Base-by-base conservation (phyloP, 352 stramenopile species). In the Globisporangium cederbergense region DNA sequence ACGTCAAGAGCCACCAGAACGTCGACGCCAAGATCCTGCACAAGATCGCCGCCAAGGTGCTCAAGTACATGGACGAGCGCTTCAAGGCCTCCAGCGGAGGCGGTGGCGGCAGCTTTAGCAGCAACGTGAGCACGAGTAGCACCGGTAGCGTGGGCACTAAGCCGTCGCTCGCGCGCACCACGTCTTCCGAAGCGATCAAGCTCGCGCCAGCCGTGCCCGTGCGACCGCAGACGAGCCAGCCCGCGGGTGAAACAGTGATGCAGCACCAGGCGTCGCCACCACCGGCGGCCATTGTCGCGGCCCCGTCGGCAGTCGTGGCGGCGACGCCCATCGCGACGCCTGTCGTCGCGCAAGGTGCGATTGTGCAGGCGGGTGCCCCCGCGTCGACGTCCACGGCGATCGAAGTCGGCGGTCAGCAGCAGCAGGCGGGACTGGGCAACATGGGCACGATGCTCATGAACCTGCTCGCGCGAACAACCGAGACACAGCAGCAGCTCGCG, bases 381-480 rank as follows among this genome's bases (percentile, higher is more conserved):
- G n/a, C 36, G 14, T 79, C 82, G 30, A 34, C 30, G 9, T 89
- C 78, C 38, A 88, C 78, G 10, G 82, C 83, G 8, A 79, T 91
- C 42, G 83, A 91, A 58, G 79, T 88, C 7, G 75, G 82, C 32
- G 78, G 74, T 14, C n/a, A n/a, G n/a, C 77, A 88, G 68, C 72
- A 81, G 65, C 70, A 88, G 55, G 77, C 76, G 55, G 76, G 77
- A 36, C 76, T 92, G 13, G 84, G 83, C 56, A 94, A 92, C 76
- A 94, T 94, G 86, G 86, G 86, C 49, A 89, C 83, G 7, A 94
- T 94, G 86, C 80, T 94, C 56, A 94, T 94, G 86, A 94, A 94
- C 70, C 60, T 94, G 63, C 76, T 94, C 30, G 86, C 86, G 18
- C 68, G 86, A 28, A 94, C 86, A 20, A 94, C 86, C 1, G 86